These are phyloP conservation scores for Ogataea nakhonphanomensis DNA, from an alignment of 805 yeast genomes.

Conservation along the genomic window DNA sequence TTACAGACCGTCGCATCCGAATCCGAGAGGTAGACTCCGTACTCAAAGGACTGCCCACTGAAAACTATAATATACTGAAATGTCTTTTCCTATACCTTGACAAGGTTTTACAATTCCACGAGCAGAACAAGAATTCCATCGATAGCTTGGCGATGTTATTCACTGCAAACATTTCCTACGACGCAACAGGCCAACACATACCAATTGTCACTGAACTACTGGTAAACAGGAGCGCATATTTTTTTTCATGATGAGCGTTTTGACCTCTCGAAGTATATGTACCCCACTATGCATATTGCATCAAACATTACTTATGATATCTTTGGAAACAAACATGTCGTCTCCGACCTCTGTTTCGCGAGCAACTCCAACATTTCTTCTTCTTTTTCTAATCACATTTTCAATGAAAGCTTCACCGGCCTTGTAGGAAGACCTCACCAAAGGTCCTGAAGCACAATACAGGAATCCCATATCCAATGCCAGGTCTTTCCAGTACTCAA, in stretches of 20 bases:
- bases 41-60: constrained; percentile 44
- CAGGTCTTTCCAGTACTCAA: constrained; percentile 84
- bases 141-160: constrained; percentile 46
- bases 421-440: constrained; percentile 93
- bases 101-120: constrained; percentile 53
- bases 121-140: constrained; percentile 71
- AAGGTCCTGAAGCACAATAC: constrained; percentile 96
- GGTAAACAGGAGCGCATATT: constrained; percentile 14
- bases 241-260: constrained; percentile 3
- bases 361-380: constrained; percentile 39
- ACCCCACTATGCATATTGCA: background rate
- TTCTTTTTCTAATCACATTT: constrained; percentile 79
- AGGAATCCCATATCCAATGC: constrained; percentile 90
- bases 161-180: constrained; percentile 22
- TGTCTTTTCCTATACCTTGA: constrained; percentile 60
- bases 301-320: constrained; percentile 12
- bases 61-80: constrained; percentile 52
- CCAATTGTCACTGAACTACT: constrained; percentile 16
- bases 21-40: constrained; percentile 15
- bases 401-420: constrained; percentile 98
- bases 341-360: constrained; percentile 32
- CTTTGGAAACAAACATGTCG: constrained; percentile 28
- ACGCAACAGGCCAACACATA: constrained; percentile 16
- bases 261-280: constrained; percentile 1
- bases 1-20: constrained; percentile 45